Evolutionary conservation across 305 asterid genomes (phyloP), one percentile per base, ranked within the genome.

Genomic region (Fraxinus latifolia): DNA sequence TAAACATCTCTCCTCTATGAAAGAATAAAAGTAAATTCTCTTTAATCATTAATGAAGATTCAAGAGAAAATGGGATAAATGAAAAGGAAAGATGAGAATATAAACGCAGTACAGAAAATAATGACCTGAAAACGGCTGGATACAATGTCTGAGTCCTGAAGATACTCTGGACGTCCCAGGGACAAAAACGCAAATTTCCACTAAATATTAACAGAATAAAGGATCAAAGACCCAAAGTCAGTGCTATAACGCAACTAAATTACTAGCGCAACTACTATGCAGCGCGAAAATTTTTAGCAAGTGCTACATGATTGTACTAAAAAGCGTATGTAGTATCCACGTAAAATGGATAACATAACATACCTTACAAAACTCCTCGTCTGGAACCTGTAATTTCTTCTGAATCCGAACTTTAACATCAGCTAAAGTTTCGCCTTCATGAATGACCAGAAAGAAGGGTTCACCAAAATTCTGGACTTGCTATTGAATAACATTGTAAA

Each of bases 121-220:
- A n/a, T 72, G 77, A 92, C 97, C 94, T 93, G 97, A 84, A 93
- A 92, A 73, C 91, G 90, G 82, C 83, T 75, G 31, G 92, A 92
- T 50, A 92, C 88, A 75, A 93, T 50, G 82, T 92, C 97, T 6
- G 93, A 83, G 82, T 92, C 97, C 88, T 87, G 87, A 82, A 92
- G 97, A 83, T 93, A 93, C 73, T 90, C 95, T 0, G 97, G 97
- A 71, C 92, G 91, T 34, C 97, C 93, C 94, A 90, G 53, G 21
- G 88, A 83, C 67, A 83, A 62, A 77, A 80, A 86, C 7, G 88
- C 88, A 65, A 86, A 86, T 76, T 81, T 86, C 88, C 88, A 86
- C 88, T 83, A 84, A 55, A 71, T 32, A 36, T 29, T 76, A 33
- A 80, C 19, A 19, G 34, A 70, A 25, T 19, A 15, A 67, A 79